Base-by-base conservation (phyloP, 129 eudicot genomes). In the Oenanthe sinensis region DNA sequence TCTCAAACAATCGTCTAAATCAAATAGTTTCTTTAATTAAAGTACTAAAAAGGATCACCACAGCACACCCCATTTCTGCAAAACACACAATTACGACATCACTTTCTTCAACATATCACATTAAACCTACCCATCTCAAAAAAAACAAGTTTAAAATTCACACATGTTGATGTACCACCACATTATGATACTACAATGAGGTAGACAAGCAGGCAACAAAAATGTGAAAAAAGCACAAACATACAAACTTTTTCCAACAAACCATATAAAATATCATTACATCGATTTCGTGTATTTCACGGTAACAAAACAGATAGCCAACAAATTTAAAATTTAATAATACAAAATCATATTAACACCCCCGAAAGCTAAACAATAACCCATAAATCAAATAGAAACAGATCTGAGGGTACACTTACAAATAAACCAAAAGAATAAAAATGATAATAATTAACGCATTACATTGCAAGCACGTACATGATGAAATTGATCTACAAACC, bases 11-110 rank as follows among this genome's bases (percentile, higher is more conserved):
- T 19, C 2, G 71, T 22, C 72, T 15, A 26, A 33, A 33, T 49
- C 62, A 58, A 54, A 77, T n/a, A 74, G 11, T 17, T 13, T 39
- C 33, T 43, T 50, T 15, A 24, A 62, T 50, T 15, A 24, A 62
- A 42, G 74, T 58, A 62, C 75, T 42, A 73, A 30, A 30, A 76
- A 65, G 76, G 75, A 70, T 40, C 44, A 63, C 1, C 79, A 77
- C 3, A 72, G 79, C 33, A 9, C 73, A 84, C 85, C 9, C 47
- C 76, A 13, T 52, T 72, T 83, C 89, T 83, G 89, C 87, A 77
- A 37, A 36, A 76, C 17, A 79, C 62, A 37, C 15, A 76, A 79
- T 40, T 28, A 77, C 11, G 36, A 65, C 30, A 70, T 78, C 33
- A 85, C 52, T 77, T 19, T 33, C 16, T 14, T 60, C 47, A n/a